Evolutionary conservation across 2,329 filamentous ascomycete genomes (phyloP), one percentile per base, ranked within the genome.

Genomic region (Trichoderma citrinoviride): DNA sequence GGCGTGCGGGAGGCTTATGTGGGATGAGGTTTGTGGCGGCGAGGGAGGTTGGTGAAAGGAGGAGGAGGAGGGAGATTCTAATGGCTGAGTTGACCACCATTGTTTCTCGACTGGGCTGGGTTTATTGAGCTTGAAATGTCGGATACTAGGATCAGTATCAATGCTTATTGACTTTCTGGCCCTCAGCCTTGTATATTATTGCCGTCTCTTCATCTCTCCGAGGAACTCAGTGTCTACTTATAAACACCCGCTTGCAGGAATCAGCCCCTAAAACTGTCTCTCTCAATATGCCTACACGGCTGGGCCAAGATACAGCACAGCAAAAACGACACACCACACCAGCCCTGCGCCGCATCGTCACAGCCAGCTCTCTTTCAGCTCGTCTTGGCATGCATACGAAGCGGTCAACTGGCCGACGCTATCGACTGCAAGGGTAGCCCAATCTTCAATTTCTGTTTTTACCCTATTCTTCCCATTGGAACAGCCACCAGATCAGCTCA

Each of bases 401-500:
- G 44, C 29, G 56, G 21, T 40, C 27, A 60, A 21, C 19, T 40
- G 25, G 33, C 19, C 56, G 27, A 19, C 21, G 21, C 33, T 14
- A 50, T 50, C 33, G 27, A 56, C 53, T 56, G 53, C 37, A 10
- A 54, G 19, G 29, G 52, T 40, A 58, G 27, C 29, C 55, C 23
- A 29, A 58, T 41, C 43, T 15, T 19, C 43, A 25, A 5, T 40
- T 10, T 41, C 3, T n/a, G 12, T 14, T 10, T 50, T 60, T 60
- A 60, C 15, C 56, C 44, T 25, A 14, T 60, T 60, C 46, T 60
- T 60, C 44, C 44, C 10, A 60, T 60, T 60, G 56, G 56, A 15
- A 50, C 27, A 40, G 12, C 10, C 2, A 1, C 8, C 17, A 37
- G n/a, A 27, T 41, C 15, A 21, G 43, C 25, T 60, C 56, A 41